phyloP scores from a whole-genome alignment of 2,329 filamentous ascomycete genomes.

The Alternaria arbusti region DNA sequence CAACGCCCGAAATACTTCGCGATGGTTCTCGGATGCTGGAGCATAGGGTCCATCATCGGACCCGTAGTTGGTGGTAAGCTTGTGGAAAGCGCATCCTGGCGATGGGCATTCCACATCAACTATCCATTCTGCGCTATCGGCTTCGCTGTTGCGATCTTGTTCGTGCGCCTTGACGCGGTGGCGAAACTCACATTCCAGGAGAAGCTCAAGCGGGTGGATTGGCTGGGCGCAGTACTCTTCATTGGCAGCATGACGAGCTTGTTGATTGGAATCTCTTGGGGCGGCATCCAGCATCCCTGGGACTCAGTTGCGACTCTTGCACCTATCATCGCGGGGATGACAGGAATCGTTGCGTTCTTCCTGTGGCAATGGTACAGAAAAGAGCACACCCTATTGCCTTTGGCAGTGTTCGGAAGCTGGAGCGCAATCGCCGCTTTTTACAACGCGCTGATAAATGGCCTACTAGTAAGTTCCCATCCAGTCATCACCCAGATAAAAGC shows the following conservation, averaged over 20 bases:
- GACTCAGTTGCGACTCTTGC: conserved; percentile 47
- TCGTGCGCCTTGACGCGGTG: conserved; percentile 28
- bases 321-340: conserved; percentile 47
- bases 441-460: conserved; percentile 51
- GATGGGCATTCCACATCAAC: conserved; percentile 71
- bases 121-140: conserved; percentile 58
- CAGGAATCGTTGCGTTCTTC: conserved; percentile 40
- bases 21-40: conserved; percentile 55
- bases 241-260: conserved; percentile 47
- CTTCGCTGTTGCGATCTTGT: conserved; percentile 29
- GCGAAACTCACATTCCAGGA: conserved; percentile 23
- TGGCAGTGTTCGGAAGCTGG: conserved; percentile 46
- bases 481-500: background rate
- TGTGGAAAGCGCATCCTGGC: conserved; percentile 60
- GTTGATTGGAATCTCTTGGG: conserved; percentile 53
- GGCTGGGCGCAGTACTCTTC: conserved; percentile 52
- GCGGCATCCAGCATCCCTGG: conserved; percentile 51
- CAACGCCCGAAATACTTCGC: conserved; percentile 51
- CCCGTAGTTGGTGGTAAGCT: conserved; percentile 59
- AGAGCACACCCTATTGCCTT: conserved; percentile 46
- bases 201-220: conserved; percentile 48
- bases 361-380: conserved; percentile 47
- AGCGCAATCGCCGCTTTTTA: conserved; percentile 50
- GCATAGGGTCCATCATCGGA: conserved; percentile 60
- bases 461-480: conserved; percentile 46